phyloP scores from a whole-genome alignment of 1,284 basidiomycete species.

The Marasmius tenuissimus region DNA sequence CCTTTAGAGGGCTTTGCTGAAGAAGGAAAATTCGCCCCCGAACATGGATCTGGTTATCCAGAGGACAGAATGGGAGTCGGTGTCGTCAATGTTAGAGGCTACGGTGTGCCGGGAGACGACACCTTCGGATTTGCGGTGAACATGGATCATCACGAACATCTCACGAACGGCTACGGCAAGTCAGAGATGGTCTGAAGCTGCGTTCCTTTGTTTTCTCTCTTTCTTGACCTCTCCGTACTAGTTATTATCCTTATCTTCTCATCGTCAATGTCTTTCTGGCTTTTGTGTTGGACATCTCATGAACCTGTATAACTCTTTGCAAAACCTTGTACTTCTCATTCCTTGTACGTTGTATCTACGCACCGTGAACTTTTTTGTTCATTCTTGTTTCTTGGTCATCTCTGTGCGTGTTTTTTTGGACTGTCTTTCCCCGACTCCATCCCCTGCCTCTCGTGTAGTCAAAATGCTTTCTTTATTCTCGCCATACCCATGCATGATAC shows the following conservation, averaged over 20 bases:
- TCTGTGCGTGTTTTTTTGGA: background rate
- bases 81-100: slow-evolving; percentile 9
- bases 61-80: slow-evolving; percentile 16
- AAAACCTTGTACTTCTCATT: background rate
- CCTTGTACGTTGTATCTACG: background rate
- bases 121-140: slow-evolving; percentile 15
- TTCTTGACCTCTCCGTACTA: background rate
- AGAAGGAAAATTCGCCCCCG: slow-evolving; percentile 21
- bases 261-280: background rate
- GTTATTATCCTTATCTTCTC: background rate
- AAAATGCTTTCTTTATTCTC: background rate
- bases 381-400: background rate
- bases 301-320: slow-evolving; percentile 4
- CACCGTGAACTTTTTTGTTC: background rate
- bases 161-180: slow-evolving; percentile 10
- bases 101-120: slow-evolving; percentile 7
- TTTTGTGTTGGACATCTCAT: slow-evolving; percentile 9
- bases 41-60: slow-evolving; percentile 25
- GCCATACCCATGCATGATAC: background rate
- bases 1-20: slow-evolving; percentile 60
- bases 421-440: background rate
- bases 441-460: too few relatives aligned
- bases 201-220: slow-evolving; percentile 1
- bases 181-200: slow-evolving; percentile 11
- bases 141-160: slow-evolving; percentile 15